Evolutionary conservation across 352 stramenopile genomes (phyloP).

Genomic region (Peronospora farinosa): DNA sequence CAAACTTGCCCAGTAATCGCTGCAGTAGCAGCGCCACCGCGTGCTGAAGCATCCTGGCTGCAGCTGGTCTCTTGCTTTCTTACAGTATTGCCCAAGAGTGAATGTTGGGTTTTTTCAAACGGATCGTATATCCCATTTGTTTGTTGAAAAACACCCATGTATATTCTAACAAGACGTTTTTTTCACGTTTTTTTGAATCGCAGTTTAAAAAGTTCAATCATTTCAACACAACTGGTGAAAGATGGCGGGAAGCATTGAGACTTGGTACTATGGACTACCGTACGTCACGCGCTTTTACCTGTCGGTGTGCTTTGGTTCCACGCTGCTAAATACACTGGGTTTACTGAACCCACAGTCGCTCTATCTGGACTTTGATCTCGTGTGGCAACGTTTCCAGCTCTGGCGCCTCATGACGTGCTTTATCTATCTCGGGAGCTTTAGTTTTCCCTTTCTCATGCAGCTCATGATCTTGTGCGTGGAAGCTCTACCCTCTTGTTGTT

Average conservation of each 20-base stretch:
- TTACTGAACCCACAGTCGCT: constrained; percentile 77
- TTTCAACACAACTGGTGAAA: neutral
- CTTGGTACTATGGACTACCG: constrained; percentile 80
- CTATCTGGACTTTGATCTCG: constrained; percentile 81
- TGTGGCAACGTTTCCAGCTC: constrained; percentile 84
- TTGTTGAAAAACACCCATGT: no score
- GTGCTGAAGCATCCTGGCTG: constrained; percentile 61
- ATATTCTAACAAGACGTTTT: no score
- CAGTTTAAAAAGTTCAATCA: no score
- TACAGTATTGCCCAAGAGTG: neutral
- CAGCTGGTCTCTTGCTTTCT: no score
- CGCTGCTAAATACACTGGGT: constrained; percentile 67
- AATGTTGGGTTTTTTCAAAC: neutral
- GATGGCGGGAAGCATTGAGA: constrained; percentile 74
- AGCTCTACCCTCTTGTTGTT: neutral
- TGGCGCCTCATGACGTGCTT: constrained; percentile 86
- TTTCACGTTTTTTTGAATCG: no score
- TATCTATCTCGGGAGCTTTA: constrained; percentile 84
- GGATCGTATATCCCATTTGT: no score
- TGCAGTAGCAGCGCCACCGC: constrained; percentile 80
- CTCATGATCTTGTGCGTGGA: constrained; percentile 81
- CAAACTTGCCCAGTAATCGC: constrained; percentile 83
- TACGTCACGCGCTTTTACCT: constrained; percentile 85
- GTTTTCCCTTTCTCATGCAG: constrained; percentile 87
- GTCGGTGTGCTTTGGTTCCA: constrained; percentile 77